These are phyloP conservation scores for Actinomucor elegans DNA, from an alignment of 371 early-diverging fungal species.

Conservation along the genomic window DNA sequence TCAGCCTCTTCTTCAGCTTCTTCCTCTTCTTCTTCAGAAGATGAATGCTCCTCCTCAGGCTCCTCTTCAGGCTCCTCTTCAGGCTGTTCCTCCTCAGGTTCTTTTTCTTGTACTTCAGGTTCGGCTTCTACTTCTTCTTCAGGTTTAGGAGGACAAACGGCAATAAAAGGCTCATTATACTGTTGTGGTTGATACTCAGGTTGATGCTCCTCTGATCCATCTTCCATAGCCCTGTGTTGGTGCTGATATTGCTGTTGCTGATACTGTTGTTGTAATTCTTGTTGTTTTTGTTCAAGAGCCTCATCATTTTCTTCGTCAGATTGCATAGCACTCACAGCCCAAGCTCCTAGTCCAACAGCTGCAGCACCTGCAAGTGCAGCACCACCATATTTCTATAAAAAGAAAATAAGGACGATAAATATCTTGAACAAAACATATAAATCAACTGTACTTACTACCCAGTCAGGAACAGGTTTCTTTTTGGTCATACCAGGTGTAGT, in stretches of 20 bases:
- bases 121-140: background rate
- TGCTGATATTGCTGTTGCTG: background rate
- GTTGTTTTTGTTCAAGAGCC: background rate
- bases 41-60: background rate
- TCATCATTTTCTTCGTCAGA: slow-evolving; percentile 26
- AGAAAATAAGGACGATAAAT: too few relatives aligned
- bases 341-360: slow-evolving; percentile 37
- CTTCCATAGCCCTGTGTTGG: slow-evolving; percentile 1
- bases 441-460: slow-evolving; percentile 49
- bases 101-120: background rate
- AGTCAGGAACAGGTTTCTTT: slow-evolving; percentile 28
- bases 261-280: background rate
- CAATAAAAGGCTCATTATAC: background rate
- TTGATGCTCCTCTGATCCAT: background rate
- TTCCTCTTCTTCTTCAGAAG: background rate
- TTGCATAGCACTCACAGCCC: slow-evolving; percentile 27
- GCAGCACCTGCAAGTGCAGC: slow-evolving; percentile 43
- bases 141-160: background rate
- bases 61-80: background rate
- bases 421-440: background rate
- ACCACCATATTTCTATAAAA: slow-evolving; percentile 49
- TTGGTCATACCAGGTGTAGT: slow-evolving; percentile 13
- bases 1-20: slow-evolving; percentile 5
- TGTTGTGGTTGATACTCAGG: background rate
- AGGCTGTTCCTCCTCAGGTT: background rate